Evolutionary conservation across 352 stramenopile genomes (phyloP), one percentile per base, ranked within the genome.

Genomic region (Phytophthora pseudosyringae): DNA sequence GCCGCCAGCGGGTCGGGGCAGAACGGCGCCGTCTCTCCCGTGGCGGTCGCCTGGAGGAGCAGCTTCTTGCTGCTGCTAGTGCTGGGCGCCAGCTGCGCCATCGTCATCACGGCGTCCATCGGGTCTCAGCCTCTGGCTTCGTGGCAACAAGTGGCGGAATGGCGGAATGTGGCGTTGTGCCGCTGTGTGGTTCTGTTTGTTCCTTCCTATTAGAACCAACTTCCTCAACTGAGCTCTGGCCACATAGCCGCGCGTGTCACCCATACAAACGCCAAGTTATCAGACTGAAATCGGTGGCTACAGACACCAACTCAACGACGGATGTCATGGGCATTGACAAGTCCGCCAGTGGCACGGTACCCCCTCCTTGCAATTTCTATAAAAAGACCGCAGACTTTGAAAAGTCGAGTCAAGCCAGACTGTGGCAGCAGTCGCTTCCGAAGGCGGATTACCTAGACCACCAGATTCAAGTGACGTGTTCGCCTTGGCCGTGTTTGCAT

Each of bases 191-290:
- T 43, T 54, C n/a, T 8, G 47, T 32, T 40, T 21, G n/a, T n/a
- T n/a, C n/a, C n/a, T n/a, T n/a, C n/a, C n/a, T n/a, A n/a, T n/a
- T n/a, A n/a, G n/a, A n/a, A n/a, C n/a, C n/a, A n/a, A n/a, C n/a
- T n/a, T n/a, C n/a, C n/a, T n/a, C n/a, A n/a, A n/a, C n/a, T n/a
- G n/a, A 47, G 11, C 50, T 21, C 29, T 52, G 45, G 35, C 36
- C 57, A 39, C 59, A 67, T 62, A 67, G 33, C 33, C 39, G 29
- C 16, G 43, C 33, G 31, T n/a, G 21, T 21, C 10, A 1, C 2
- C n/a, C 21, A 53, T 66, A 66, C 58, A 66, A 53, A 59, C 21
- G 1, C 5, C 58, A 54, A 59, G 58, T 65, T 7, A 31, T 51
- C 29, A 31, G 38, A 26, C 15, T 57, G 33, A 33, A 57, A 44